Percentiles rank a stretch among this genome's conserved stretches.
These are phyloP conservation scores for Astraeus odoratus DNA, from an alignment of 768 basidiomycete genomes.

Conservation along the genomic window DNA sequence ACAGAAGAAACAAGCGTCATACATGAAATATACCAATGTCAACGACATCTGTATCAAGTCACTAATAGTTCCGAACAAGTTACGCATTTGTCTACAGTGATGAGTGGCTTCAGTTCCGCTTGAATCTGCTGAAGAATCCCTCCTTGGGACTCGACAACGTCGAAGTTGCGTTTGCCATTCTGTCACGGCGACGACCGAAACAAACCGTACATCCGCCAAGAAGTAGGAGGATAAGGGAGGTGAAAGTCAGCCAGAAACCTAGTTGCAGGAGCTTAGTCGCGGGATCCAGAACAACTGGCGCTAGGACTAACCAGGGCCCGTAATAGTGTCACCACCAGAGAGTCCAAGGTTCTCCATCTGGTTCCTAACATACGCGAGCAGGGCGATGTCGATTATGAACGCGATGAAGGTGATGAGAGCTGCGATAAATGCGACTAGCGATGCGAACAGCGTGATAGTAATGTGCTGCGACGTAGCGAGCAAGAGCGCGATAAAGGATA, in stretches of 20 bases:
- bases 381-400: slow-evolving; percentile 71
- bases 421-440: slow-evolving; percentile 57
- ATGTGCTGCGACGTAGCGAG: slow-evolving; percentile 56
- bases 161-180: slow-evolving; percentile 36
- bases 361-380: slow-evolving; percentile 55
- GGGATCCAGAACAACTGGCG: neutral
- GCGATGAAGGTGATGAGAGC: slow-evolving; percentile 62
- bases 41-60: too few relatives aligned
- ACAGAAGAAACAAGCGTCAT: too few relatives aligned
- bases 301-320: slow-evolving; percentile 52
- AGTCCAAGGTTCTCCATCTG: slow-evolving; percentile 44
- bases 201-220: slow-evolving; percentile 65
- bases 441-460: slow-evolving; percentile 35
- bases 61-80: too few relatives aligned
- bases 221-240: slow-evolving; percentile 53
- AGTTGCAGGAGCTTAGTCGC: neutral
- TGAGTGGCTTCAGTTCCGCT: slow-evolving; percentile 33
- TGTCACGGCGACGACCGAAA: slow-evolving; percentile 54
- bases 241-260: slow-evolving; percentile 78
- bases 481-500: slow-evolving; percentile 58
- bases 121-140: slow-evolving; percentile 32
- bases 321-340: slow-evolving; percentile 38
- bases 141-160: slow-evolving; percentile 19
- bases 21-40: too few relatives aligned
- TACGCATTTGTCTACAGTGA: too few relatives aligned